Evolutionary conservation across 768 basidiomycete genomes (phyloP), one percentile per base, ranked within the genome.

Genomic region (Amanita molliuscula): DNA sequence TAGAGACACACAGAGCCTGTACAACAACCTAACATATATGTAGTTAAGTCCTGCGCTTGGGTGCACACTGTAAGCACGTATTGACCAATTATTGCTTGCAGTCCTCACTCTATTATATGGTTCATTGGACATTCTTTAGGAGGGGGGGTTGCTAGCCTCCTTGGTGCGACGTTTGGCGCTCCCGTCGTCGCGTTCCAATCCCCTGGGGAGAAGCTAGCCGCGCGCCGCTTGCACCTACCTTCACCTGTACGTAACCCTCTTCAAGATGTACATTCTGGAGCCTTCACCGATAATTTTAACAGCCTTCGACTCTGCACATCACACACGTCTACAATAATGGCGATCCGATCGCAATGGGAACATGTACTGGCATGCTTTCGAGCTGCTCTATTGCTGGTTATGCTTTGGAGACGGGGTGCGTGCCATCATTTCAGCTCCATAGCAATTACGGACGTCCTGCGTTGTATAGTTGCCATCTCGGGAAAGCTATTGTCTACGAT

Each of bases 301-400:
- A 86, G 82, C 86, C 85, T 29, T 83, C 81, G 6, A 75, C 75
- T 8, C 79, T 84, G 13, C 87, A 88, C 56, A 74, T 96, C 53
- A 93, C 88, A 0, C 94, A 97, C 63, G 72, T 98, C 25, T 96
- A 88, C 65, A 89, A 96, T 60, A 95, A 85, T 18, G 94, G 93
- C 23, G 94, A 98, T 65, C 94, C 94, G 4, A 88, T 97, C 45
- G 79, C 94, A 16, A 90, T 90, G 82, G 88, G 88, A 31, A 83
- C 81, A 6, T 92, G 90, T 65, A 92, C 78, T 50, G 89, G 89
- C 11, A 69, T 87, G 1, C 59, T 88, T 0, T 92, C 87, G 0
- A 78, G 82, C 1, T 98, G 94, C 61, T 81, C 86, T 3, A 65
- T 90, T 8, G 88, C 76, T 18, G 94, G 94, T n/a, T 96, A 88